These are phyloP conservation scores for Debaryomyces subglobosus DNA, from an alignment of 1,139 yeast species.

Conservation along the genomic window DNA sequence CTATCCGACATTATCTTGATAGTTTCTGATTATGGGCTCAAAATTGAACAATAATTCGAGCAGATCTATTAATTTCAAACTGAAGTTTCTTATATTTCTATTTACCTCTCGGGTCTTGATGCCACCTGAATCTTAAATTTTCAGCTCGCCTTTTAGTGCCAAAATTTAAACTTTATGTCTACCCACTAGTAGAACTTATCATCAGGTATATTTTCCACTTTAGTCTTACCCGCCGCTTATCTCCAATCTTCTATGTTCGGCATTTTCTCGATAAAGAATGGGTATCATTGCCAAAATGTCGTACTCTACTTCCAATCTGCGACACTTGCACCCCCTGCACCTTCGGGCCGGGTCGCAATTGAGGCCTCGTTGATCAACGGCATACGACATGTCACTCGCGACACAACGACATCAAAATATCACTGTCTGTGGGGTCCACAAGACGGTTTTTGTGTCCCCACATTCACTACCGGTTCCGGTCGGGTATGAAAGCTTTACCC, in stretches of 20 bases:
- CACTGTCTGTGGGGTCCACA: background rate
- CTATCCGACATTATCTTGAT: background rate
- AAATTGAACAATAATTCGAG: too few species aligned
- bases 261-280: background rate
- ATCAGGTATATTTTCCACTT: background rate
- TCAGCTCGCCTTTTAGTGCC: background rate
- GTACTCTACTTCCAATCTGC: background rate
- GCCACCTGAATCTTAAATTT: too few species aligned
- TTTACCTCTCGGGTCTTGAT: too few species aligned
- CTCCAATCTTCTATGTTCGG: background rate
- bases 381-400: background rate
- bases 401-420: background rate
- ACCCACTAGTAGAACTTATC: background rate
- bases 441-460: background rate
- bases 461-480: background rate
- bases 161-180: background rate
- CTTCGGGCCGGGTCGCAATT: background rate
- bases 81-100: too few species aligned
- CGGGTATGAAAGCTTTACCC: background rate
- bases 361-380: background rate
- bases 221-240: background rate
- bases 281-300: background rate
- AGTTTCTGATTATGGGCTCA: too few species aligned
- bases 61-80: too few species aligned
- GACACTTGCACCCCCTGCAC: background rate